Evolutionary conservation across 78 protist genomes (phyloP), one percentile per base, ranked within the genome.

Genomic region (Dictyostelium brefeldianum): DNA sequence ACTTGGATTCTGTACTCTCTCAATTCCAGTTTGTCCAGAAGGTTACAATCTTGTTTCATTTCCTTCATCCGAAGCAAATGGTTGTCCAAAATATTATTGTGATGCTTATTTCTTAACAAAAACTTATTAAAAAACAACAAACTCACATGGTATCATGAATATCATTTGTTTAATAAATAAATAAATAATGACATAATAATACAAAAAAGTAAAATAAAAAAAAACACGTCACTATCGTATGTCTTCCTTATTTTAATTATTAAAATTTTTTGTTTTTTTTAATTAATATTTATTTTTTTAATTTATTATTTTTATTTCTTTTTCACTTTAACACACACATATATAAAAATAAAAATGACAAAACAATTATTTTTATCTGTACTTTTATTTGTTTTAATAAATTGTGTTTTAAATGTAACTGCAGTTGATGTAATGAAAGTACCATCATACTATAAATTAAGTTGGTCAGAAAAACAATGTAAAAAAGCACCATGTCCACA

Each of bases 41-140:
- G 83, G 83, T 36, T 78, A 78, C 18, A 17, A 31, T 36, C 14
- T 78, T 2, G 47, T 3, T 47, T 29, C 57, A 77, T 77, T 50
- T 25, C 5, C 70, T 4, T 53, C 65, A n/a, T 50, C 31, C 8
- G 81, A 48, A 41, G 48, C n/a, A 9, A 25, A 15, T 5, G 81
- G 81, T 8, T 75, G 81, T 48, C 27, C 27, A 25, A n/a, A 22
- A 20, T 75, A 50, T 17, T 25, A 17, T 12, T 75, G 81, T 75
- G 62, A 48, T 14, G 46, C 81, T n/a, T 4, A 9, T 11, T 71
- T 71, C n/a, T 22, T 78, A 22, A 17, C n/a, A 27, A 78, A 78
- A 71, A 71, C 75, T n/a, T n/a, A n/a, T n/a, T n/a, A n/a, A n/a
- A n/a, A n/a, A n/a, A n/a, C n/a, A n/a, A n/a, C n/a, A n/a, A n/a